Conservation (phyloP, 208 protist species). For the Naegleria gruberi region DNA sequence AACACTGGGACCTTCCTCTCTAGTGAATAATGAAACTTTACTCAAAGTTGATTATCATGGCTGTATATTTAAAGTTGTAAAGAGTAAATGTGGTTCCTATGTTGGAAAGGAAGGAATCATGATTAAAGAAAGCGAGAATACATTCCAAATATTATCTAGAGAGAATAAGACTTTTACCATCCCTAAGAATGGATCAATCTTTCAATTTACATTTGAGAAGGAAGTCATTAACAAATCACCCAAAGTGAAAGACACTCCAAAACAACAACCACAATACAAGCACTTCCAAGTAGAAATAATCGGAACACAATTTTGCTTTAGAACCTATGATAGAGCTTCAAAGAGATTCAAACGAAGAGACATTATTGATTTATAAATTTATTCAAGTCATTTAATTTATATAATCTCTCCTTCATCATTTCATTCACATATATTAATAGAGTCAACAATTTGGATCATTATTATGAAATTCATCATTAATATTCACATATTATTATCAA, state of each 20-base stretch:
- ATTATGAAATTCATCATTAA: no score
- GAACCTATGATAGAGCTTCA: constrained; percentile 19
- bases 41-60: constrained; percentile 36
- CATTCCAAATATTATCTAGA: constrained; percentile 35
- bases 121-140: constrained; percentile 38
- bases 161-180: constrained; percentile 29
- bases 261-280: not conserved
- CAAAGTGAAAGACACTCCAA: not conserved
- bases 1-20: not conserved
- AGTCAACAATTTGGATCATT: no score
- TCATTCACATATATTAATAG: no score
- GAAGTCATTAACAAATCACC: constrained; percentile 6
- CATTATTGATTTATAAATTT: constrained; percentile 32
- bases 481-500: no score
- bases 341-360: constrained; percentile 34
- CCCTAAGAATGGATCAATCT: not conserved
- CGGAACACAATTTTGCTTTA: constrained; percentile 34
- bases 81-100: constrained; percentile 24
- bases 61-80: constrained; percentile 27
- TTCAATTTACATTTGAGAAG: not conserved
- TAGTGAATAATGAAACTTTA: not conserved
- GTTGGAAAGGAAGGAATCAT: constrained; percentile 37
- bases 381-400: no score
- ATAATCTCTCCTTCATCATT: no score
- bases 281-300: constrained; percentile 19